phyloP scores from a whole-genome alignment of 2,329 filamentous ascomycete species.

The Ophiostoma quercus region DNA sequence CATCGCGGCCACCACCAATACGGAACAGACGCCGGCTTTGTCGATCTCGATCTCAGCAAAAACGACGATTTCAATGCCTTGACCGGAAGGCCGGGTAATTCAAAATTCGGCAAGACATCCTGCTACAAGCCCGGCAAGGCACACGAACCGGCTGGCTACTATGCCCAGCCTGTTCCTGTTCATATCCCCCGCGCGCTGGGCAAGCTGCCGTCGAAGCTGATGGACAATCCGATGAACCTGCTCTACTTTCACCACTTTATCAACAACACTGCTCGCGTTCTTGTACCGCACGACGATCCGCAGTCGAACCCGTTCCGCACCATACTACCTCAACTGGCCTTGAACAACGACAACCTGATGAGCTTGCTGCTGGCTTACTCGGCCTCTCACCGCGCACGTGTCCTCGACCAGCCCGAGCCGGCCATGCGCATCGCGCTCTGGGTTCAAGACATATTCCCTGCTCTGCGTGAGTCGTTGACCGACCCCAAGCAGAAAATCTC shows the following conservation, averaged over 20 bases:
- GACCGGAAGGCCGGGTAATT: slow-evolving; percentile 32
- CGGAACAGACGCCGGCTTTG: slow-evolving; percentile 65
- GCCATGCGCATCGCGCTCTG: slow-evolving; percentile 71
- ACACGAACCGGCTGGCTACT: slow-evolving; percentile 57
- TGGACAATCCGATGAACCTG: slow-evolving; percentile 73
- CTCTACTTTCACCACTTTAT: slow-evolving; percentile 64
- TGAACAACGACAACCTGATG: slow-evolving; percentile 64
- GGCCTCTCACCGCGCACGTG: slow-evolving; percentile 72
- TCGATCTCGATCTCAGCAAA: slow-evolving; percentile 62
- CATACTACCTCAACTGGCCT: slow-evolving; percentile 55
- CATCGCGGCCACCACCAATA: slow-evolving; percentile 46
- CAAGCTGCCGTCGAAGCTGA: slow-evolving; percentile 48
- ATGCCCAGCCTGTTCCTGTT: slow-evolving; percentile 62
- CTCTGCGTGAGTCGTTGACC: slow-evolving; percentile 61
- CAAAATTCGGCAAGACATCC: neutral
- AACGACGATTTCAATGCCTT: slow-evolving; percentile 69
- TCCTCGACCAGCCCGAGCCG: slow-evolving; percentile 69
- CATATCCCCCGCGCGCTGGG: slow-evolving; percentile 46
- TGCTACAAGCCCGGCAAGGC: slow-evolving; percentile 36
- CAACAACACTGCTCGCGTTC: slow-evolving; percentile 65
- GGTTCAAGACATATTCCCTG: slow-evolving; percentile 73
- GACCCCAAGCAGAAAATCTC: slow-evolving; percentile 59
- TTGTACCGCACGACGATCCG: slow-evolving; percentile 48
- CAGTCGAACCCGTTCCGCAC: slow-evolving; percentile 50
- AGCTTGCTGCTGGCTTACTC: slow-evolving; percentile 76